Base-by-base conservation (phyloP, 2,329 filamentous ascomycete species). In the Cadophora malorum region DNA sequence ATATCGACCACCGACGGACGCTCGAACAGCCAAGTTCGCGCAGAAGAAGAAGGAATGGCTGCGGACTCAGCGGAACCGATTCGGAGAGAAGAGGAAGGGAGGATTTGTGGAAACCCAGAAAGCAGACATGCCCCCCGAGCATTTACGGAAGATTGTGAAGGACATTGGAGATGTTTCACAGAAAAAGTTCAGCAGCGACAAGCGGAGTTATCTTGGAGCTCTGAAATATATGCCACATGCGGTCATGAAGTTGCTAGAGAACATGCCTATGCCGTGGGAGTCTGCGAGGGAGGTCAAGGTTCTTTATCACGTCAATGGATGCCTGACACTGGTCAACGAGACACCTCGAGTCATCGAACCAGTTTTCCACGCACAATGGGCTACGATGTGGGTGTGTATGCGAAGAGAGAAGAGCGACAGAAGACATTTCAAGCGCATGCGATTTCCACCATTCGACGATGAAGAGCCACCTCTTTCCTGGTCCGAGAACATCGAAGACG, bases 181-280 rank as follows among this genome's bases (percentile, higher is more conserved):
- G 81, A 98, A 97, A 84, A 98, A 97, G 80, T 99, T 97, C 84
- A 97, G 93, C 73, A 97, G 91, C 78, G 96, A 99, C 83, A 99
- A 99, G 86, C 89, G 96, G 74, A 97, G 94, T 81, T 99, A 99
- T 80, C 86, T 99, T 59, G 96, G 96, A 71, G 96, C 96, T 41
- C 82, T 99, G 71, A 99, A 99, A 82, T 99, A 97, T 82, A 99
- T 99, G 96, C 96, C 96, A 0, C 96, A 99, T 79, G 96, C 96
- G 6, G 96, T 99, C 12, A 82, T 99, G 82, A 99, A 99, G 83
- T 86, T 99, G 28, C 81, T 99, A 66, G 96, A 99, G 83, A 99
- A 99, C 76, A 99, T 99, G 96, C 96, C 96, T 4, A 99, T 99
- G 96, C 96, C 96, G 0, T 99, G 96, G 96, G 96, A 99, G 82